These are phyloP conservation scores for Diaporthe sp. DNA, from an alignment of 2,329 filamentous ascomycete species.

Conservation along the genomic window DNA sequence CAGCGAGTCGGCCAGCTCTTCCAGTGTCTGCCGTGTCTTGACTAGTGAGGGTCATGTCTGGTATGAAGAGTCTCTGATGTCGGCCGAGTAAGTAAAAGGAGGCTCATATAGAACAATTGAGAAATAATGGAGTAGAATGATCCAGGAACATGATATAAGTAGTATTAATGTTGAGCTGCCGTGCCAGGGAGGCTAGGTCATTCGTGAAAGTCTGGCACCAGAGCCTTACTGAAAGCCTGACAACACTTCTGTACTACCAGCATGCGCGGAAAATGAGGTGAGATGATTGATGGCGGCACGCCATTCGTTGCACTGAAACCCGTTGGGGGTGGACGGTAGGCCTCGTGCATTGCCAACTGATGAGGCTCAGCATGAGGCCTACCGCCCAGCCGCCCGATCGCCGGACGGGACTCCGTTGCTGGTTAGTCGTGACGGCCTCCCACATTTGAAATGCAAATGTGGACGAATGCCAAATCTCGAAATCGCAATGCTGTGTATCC, in stretches of 20 bases:
- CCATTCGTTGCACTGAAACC: neutral
- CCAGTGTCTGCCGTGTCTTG: slow-evolving; percentile 13
- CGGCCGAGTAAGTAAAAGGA: too few species aligned
- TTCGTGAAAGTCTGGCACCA: neutral
- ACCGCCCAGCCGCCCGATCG: neutral
- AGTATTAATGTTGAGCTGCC: neutral
- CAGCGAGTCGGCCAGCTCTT: slow-evolving; percentile 24
- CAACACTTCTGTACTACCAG: neutral
- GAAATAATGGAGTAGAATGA: neutral
- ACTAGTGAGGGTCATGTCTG: neutral
- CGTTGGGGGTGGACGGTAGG: slow-evolving; percentile 21
- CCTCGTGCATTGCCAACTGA: slow-evolving; percentile 36
- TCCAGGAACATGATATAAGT: neutral
- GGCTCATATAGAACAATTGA: too few species aligned
- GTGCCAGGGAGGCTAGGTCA: neutral
- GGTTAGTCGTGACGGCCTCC: neutral
- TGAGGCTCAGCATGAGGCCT: neutral
- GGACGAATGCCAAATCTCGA: neutral
- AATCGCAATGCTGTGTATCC: neutral
- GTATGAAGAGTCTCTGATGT: neutral
- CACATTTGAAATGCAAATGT: neutral
- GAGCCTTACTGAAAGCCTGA: neutral
- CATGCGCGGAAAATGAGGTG: neutral
- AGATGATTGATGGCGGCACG: neutral
- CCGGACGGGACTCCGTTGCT: neutral